Evolutionary conservation across 2,329 filamentous ascomycete species (phyloP), one percentile per base, ranked within the genome.

Genomic region (Trichoderma sp.): DNA sequence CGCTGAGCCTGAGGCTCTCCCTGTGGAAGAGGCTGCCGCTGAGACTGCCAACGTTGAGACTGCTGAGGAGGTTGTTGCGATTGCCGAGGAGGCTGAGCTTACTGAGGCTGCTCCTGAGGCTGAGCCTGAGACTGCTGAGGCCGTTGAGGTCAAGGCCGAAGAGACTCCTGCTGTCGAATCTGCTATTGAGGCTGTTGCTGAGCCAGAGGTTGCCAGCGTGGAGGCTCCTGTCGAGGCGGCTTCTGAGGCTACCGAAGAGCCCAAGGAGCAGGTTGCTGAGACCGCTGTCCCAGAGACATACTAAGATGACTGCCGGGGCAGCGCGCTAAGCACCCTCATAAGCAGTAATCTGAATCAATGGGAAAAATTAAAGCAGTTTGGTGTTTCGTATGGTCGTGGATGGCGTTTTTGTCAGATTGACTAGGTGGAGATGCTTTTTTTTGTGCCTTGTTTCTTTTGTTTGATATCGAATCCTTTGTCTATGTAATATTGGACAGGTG

Each of bases 41-140:
- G 71, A 73, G 55, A 59, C 68, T 35, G 67, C 66, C 14, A 69
- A 69, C 21, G 69, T 69, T 4, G 68, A 70, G 40, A 61, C 63
- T 29, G 35, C 53, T 40, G 67, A 72, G 13, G 64, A 71, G 6
- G 64, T 65, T 60, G 27, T 47, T 27, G 69, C 72, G 8, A 40
- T 68, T 29, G 69, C 66, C 37, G 43, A 69, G 43, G 57, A 68
- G 47, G 66, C 66, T n/a, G 61, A 70, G 49, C 37, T 70, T 33
- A 57, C 52, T 3, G 33, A 71, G 68, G n/a, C 59, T 19, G 47
- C 56, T 21, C 67, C 63, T 19, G 68, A 71, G 47, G 40, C 53
- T 8, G 68, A 52, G 6, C 11, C 13, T n/a, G 72, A 68, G 52
- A 43, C 47, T 8, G 37, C 31, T 14, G 58, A 69, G 55, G 29